Conservation (phyloP, 139 green algal species). For the Asterochloris sp. region DNA sequence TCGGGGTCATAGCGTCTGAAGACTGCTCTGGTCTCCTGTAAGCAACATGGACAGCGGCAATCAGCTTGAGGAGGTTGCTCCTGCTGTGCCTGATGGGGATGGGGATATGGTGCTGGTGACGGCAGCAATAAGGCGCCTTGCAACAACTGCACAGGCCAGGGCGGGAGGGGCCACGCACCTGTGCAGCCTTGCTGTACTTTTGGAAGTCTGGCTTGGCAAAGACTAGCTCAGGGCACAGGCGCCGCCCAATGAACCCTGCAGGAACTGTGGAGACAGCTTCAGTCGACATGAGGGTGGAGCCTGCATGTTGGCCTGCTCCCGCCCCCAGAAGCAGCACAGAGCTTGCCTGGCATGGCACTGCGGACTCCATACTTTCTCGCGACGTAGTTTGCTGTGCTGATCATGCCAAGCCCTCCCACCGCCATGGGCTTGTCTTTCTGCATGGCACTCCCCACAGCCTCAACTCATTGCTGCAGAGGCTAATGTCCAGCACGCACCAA, state of each 20-base stretch:
- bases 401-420: constrained; percentile 86
- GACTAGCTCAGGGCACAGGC: constrained; percentile 77
- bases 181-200: constrained; percentile 44
- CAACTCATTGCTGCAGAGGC: background rate
- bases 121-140: too few relatives aligned
- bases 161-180: background rate
- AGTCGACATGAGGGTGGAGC: background rate
- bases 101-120: too few relatives aligned
- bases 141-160: too few relatives aligned
- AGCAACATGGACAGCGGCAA: background rate
- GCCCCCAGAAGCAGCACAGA: too few relatives aligned
- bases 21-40: constrained; percentile 39
- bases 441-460: background rate
- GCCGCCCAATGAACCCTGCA: constrained; percentile 70
- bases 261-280: too few relatives aligned
- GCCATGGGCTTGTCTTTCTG: constrained; percentile 73
- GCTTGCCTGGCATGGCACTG: constrained; percentile 73
- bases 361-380: constrained; percentile 80
- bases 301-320: too few relatives aligned
- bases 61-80: too few relatives aligned
- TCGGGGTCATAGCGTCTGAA: constrained; percentile 71
- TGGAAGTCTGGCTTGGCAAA: constrained; percentile 54
- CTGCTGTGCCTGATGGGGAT: too few relatives aligned
- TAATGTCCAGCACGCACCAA: background rate
- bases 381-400: constrained; percentile 85